Evolutionary conservation across 495 filamentous ascomycete species (phyloP), one percentile per base, ranked within the genome.

Genomic region (Penicillium turbatum): DNA sequence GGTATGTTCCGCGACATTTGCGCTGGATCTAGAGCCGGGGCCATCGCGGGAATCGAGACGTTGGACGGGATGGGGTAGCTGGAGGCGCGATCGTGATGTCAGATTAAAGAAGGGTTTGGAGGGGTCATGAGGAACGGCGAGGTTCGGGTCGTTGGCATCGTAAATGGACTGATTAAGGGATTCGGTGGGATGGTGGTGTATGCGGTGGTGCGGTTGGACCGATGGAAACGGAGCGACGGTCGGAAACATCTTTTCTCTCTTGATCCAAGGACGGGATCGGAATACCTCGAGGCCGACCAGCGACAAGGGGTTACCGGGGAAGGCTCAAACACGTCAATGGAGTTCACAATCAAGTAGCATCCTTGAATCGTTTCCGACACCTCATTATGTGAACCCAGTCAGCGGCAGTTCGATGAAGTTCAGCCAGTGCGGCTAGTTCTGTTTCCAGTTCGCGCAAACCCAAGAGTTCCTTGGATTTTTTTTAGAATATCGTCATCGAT

Each of bases 1-100:
- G 48, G 90, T 86, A 70, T 97, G 84, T 70, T 97, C 91, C 5
- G 65, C 36, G 29, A 59, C 60, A 32, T 67, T 70, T 8, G 58
- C 19, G 13, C 50, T 61, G 13, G 66, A 59, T 44, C 47, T 56
- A 7, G 64, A 57, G 6, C 57, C 57, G 1, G 61, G 51, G 26
- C 53, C 50, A 54, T 72, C 67, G 48, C 56, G 67, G 34, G 53
- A 10, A 32, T 70, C 63, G 45, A 69, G 57, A 21, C 72, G 72
- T 53, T 77, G 72, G 11, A 77, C 57, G 9, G 74, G 74, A 41
- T 77, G 74, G 5, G 73, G 71, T n/a, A 73, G 68, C 54, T 72
- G 72, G 10, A 72, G 36, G 46, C 68, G 72, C 24, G 70, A 63
- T 52, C 68, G 67, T 36, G 67, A 57, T 12, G 62, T 48, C 0